Base-by-base conservation (phyloP, 495 filamentous ascomycete genomes). In the Usnea hakonensis region DNA sequence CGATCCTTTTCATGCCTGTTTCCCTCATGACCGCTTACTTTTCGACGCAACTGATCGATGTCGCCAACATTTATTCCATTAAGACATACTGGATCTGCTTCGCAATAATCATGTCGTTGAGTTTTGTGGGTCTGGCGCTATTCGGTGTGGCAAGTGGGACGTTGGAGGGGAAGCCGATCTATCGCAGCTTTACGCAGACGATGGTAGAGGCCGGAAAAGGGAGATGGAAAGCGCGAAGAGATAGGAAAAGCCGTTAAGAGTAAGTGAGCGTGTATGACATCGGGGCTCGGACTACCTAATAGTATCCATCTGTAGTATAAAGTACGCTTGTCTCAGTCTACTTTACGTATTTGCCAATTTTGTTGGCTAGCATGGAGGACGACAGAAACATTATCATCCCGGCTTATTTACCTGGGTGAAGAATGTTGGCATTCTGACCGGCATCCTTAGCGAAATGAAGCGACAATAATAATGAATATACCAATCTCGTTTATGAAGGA, bases 1-100 rank as follows among this genome's bases (percentile, higher is more conserved):
- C 87, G 16, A 90, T 95, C 55, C 76, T 95, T 50, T 95, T 95
- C 74, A 76, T 95, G 50, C 90, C 90, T 5, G 85, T 95, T 64
- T 89, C 84, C 64, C 77, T 95, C 40, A 85, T 94, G 81, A 91
- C 88, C 14, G 86, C 77, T n/a, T 95, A 92, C 75, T 95, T 94
- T 69, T 87, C 85, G 2, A 83, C 86, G 23, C 82, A 90, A 69
- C 79, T 94, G 50, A 68, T 73, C 28, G 84, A 84, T 16, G 70
- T 87, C 11, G 74, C 81, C 50, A 76, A 71, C 6, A 73, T 77
- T 21, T 93, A 88, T 72, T 83, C 78, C 0, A 69, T 76, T 28
- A 78, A 68, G 38, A 79, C 85, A 43, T 95, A 91, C 68, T 95
- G 90, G 90, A 77, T 79, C 23, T 74, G 77, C 38, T 92, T 91